Percentiles rank a stretch among this genome's conserved stretches.
phyloP scores from a whole-genome alignment of 306 rosid species.

The Quercus agrifolia region DNA sequence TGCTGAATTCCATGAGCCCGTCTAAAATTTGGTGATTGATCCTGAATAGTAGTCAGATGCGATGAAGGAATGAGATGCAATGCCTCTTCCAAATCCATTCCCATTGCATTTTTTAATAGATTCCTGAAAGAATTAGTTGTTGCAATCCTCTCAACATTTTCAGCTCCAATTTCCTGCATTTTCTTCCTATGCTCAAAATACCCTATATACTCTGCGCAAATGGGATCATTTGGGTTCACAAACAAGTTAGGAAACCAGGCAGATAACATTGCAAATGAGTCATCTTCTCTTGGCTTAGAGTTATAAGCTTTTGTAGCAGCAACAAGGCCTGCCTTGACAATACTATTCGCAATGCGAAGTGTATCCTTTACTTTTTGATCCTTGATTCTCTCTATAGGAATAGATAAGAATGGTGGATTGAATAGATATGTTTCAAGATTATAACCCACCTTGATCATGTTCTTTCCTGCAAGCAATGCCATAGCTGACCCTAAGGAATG shows the following conservation, averaged over 20 bases:
- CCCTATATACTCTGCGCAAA: conserved; percentile 27
- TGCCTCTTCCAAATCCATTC: conserved; percentile 10
- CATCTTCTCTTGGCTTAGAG: background rate
- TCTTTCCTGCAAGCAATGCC: conserved; percentile 22
- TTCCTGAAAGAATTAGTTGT: background rate
- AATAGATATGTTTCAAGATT: conserved; percentile 24
- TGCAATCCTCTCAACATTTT: conserved; percentile 14
- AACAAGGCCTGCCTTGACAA: conserved; percentile 5
- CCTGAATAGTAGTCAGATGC: conserved; percentile 3
- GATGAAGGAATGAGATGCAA: conserved; percentile 35
- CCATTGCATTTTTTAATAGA: background rate
- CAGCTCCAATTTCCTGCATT: conserved; percentile 25
- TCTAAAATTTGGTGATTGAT: background rate
- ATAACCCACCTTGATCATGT: conserved; percentile 18
- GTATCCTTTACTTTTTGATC: background rate
- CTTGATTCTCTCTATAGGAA: conserved; percentile 12
- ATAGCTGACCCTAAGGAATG: conserved; percentile 35
- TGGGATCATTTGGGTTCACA: conserved; percentile 23
- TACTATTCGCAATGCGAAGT: conserved; percentile 8
- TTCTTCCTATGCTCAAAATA: conserved; percentile 29
- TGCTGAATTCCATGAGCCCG: conserved; percentile 19
- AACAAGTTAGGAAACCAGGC: conserved; percentile 29
- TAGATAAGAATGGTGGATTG: conserved; percentile 29
- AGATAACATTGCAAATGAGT: background rate
- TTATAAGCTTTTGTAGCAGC: background rate